Evolutionary conservation across 108 stramenopile genomes (phyloP).

Genomic region (Cafeteria roenbergensis): DNA sequence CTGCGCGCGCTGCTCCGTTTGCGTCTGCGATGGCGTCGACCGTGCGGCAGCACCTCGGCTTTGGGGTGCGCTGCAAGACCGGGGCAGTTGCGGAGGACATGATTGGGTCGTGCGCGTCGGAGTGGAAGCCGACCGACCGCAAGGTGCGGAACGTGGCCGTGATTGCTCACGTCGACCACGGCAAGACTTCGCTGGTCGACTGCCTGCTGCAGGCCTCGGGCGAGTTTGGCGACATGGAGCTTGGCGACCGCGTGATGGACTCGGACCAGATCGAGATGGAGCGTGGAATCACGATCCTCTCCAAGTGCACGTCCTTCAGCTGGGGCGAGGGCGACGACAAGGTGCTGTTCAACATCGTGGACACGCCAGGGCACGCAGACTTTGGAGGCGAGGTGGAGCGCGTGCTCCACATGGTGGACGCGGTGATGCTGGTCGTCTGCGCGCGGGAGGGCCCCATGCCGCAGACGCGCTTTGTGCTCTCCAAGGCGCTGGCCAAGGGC

Average conservation of each 20-base stretch:
- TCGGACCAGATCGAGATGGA: conserved; percentile 88
- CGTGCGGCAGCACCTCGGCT: no score
- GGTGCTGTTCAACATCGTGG: conserved; percentile 67
- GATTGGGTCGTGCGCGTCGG: no score
- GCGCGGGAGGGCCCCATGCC: conserved; percentile 91
- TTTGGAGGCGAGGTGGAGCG: conserved; percentile 99
- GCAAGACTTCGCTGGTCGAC: conserved; percentile 59
- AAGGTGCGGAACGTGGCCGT: conserved; percentile 30
- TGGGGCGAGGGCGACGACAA: background rate
- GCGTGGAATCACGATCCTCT: conserved; percentile 94
- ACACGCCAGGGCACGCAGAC: conserved; percentile 96
- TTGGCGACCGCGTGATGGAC: conserved; percentile 88
- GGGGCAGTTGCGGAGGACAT: no score
- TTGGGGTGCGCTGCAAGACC: no score
- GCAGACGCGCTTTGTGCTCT: conserved; percentile 89
- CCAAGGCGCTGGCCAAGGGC: conserved; percentile 81
- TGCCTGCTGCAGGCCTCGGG: background rate
- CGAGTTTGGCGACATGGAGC: background rate
- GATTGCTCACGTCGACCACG: conserved; percentile 64
- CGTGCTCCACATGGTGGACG: conserved; percentile 92
- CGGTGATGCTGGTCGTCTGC: conserved; percentile 87
- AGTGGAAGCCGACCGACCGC: no score
- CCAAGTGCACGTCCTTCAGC: conserved; percentile 83
- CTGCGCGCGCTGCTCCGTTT: no score
- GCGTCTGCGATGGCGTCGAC: no score